Evolutionary conservation across 768 basidiomycete genomes (phyloP), one percentile per base, ranked within the genome.

Genomic region (Phylloporus sp.): DNA sequence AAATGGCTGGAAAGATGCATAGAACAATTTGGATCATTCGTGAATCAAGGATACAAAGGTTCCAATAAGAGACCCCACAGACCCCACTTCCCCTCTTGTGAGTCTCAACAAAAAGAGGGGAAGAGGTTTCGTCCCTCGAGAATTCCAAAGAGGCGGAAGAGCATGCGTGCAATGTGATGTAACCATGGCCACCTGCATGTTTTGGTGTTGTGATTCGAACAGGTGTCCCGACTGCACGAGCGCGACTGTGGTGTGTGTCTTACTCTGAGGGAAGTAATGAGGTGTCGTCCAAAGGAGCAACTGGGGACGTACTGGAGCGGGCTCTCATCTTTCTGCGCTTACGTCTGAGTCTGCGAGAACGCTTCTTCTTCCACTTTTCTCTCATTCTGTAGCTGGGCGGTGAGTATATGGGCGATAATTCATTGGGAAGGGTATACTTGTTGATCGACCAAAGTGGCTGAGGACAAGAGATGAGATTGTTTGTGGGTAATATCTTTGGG

Each of bases 331-430:
- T 93, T 87, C 90, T 86, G 80, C 90, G 88, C 69, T 93, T 93
- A 74, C 90, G 87, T 70, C 91, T 80, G 77, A 93, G 91, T 70
- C 91, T 88, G 71, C 90, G 85, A 59, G 90, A 90, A 70, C 90
- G 82, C 80, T 93, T 93, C 77, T 93, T 93, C 84, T 91, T 91
- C 90, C 90, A 92, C 85, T 92, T 92, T 74, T 91, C 90, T 88
- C 90, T 90, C 90, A 91, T 92, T 59, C 81, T 86, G 48, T 13
- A n/a, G 16, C 11, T 18, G 29, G 0, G 12, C 2, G 0, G 15
- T 66, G 46, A 60, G 47, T 15, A 31, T 35, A 23, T 2, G 6
- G 20, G 23, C 3, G 5, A 18, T 2, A 0, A 31, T 36, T n/a
- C 2, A 6, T 8, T 24, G 5, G 5, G 9, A 27, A 40, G 10